phyloP scores from a whole-genome alignment of 208 protist genomes.

The Herpetomonas tarakana region DNA sequence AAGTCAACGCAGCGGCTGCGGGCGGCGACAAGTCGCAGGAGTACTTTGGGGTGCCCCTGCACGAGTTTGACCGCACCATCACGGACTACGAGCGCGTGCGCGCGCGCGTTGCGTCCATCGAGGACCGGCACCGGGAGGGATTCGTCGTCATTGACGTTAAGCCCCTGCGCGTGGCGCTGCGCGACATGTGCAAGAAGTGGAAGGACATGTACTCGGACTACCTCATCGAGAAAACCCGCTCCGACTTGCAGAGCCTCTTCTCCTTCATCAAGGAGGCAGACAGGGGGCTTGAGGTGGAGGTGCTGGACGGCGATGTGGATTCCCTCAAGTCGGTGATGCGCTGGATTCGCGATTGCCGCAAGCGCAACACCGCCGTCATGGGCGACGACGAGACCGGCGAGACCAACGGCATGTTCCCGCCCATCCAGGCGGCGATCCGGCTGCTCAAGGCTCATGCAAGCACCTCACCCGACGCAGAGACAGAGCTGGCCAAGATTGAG shows the following conservation, averaged over 20 bases:
- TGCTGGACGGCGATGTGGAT: conserved; percentile 87
- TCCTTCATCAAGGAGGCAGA: conserved; percentile 93
- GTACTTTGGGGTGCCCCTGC: conserved; percentile 89
- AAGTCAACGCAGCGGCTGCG: conserved; percentile 18
- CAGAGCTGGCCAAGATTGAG: conserved; percentile 86
- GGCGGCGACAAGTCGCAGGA: conserved; percentile 32
- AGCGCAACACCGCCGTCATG: conserved; percentile 83
- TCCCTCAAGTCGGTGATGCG: conserved; percentile 91
- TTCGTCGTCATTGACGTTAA: conserved; percentile 95
- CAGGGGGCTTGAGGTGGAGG: conserved; percentile 90
- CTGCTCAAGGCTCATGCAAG: conserved; percentile 91
- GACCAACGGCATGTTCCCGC: conserved; percentile 88
- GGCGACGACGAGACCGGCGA: conserved; percentile 81
- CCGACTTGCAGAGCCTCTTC: conserved; percentile 79
- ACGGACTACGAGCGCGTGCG: conserved; percentile 90
- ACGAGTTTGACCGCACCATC: conserved; percentile 94
- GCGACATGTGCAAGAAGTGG: conserved; percentile 92
- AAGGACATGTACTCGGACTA: conserved; percentile 94
- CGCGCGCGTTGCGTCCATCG: conserved; percentile 78
- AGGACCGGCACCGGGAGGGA: conserved; percentile 84
- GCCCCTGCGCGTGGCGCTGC: conserved; percentile 92
- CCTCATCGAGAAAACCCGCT: conserved; percentile 90
- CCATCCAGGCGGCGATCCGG: conserved; percentile 87
- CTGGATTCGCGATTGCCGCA: conserved; percentile 91
- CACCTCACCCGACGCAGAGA: conserved; percentile 67